phyloP scores from a whole-genome alignment of 805 yeast species.

The Monosporozyma aquatica region DNA sequence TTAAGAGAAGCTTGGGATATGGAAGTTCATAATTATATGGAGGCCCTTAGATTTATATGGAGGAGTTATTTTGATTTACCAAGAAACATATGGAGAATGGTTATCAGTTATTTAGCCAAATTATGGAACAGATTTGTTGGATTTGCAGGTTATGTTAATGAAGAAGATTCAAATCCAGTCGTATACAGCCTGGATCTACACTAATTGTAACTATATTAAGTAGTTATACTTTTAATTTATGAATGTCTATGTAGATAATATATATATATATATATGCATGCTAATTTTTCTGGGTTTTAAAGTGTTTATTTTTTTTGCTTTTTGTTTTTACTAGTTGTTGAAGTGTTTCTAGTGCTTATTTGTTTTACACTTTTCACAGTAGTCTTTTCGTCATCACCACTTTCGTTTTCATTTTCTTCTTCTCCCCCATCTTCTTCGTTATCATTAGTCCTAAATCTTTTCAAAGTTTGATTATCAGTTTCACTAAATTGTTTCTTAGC shows the following conservation, averaged over 20 bases:
- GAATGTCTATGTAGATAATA: no score
- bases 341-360: no score
- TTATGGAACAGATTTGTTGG: conserved; percentile 77
- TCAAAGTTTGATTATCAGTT: conserved; percentile 39
- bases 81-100: conserved; percentile 42
- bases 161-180: conserved; percentile 17
- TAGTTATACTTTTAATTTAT: no score
- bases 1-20: conserved; percentile 38
- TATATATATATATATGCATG: background rate
- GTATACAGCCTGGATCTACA: conserved; percentile 17
- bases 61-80: conserved; percentile 67
- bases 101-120: conserved; percentile 40
- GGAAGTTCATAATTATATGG: conserved; percentile 44
- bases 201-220: no score
- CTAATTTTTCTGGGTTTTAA: background rate
- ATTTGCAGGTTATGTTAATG: conserved; percentile 28
- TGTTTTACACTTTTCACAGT: background rate
- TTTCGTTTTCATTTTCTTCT: conserved; percentile 16
- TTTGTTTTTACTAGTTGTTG: background rate
- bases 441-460: conserved; percentile 20
- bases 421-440: conserved; percentile 26
- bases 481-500: conserved; percentile 63
- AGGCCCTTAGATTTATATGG: conserved; percentile 56
- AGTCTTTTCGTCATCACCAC: background rate
- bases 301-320: background rate